Conservation (phyloP, 768 basidiomycete genomes). For the Boletus barrowsii region DNA sequence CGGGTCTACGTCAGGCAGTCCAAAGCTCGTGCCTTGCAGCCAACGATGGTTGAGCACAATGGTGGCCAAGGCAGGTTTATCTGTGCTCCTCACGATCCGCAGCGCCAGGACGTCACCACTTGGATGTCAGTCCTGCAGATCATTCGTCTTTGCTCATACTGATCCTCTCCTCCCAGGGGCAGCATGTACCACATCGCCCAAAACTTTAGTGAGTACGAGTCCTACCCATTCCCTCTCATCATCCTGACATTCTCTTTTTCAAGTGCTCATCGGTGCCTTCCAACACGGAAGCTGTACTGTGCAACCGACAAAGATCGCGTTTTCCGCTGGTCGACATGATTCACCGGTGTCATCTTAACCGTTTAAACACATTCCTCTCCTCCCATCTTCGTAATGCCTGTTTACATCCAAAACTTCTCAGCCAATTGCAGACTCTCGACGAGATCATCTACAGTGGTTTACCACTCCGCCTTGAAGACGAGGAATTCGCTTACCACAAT, state of each 20-base stretch:
- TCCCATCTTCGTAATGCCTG: slow-evolving; percentile 60
- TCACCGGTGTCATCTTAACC: slow-evolving; percentile 61
- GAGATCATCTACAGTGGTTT: slow-evolving; percentile 68
- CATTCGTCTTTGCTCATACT: slow-evolving; percentile 23
- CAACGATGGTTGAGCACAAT: slow-evolving; percentile 64
- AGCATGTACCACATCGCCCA: slow-evolving; percentile 84
- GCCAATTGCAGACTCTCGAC: slow-evolving; percentile 52
- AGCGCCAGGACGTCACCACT: slow-evolving; percentile 63
- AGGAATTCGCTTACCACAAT: slow-evolving; percentile 64
- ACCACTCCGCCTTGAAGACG: slow-evolving; percentile 62
- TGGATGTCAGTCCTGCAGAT: slow-evolving; percentile 58
- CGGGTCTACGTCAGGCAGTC: slow-evolving; percentile 81
- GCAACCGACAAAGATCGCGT: slow-evolving; percentile 63
- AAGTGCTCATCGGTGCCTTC: slow-evolving; percentile 65
- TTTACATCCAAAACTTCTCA: slow-evolving; percentile 57
- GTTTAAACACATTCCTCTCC: slow-evolving; percentile 66
- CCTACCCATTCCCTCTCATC: slow-evolving; percentile 21
- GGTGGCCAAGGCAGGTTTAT: slow-evolving; percentile 54
- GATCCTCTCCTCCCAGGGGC: slow-evolving; percentile 51
- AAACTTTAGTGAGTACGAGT: slow-evolving; percentile 57
- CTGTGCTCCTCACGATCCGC: slow-evolving; percentile 44
- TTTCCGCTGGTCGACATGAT: slow-evolving; percentile 70
- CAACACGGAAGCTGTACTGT: slow-evolving; percentile 73
- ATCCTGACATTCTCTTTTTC: slow-evolving; percentile 11
- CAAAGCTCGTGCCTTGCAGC: slow-evolving; percentile 73